Percentiles rank a stretch among this genome's conserved stretches.
Conservation (phyloP, 495 filamentous ascomycete genomes). For the Penicillium samsonianum region DNA sequence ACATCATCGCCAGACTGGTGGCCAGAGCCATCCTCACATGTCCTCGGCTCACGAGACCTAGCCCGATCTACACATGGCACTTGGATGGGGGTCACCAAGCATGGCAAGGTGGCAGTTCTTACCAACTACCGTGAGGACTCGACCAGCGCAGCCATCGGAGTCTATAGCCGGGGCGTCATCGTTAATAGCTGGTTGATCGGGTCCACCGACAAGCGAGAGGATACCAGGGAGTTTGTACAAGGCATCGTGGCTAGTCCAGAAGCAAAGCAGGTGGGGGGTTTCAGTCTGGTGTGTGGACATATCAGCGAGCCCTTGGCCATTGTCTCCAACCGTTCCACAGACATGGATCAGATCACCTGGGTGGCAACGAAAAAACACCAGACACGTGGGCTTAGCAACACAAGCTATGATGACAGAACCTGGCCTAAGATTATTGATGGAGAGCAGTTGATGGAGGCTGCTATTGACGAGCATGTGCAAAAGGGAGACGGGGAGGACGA, state of each 20-base stretch:
- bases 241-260: constrained; percentile 55
- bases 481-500: constrained; percentile 48
- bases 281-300: constrained; percentile 86
- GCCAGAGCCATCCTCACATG: constrained; percentile 58
- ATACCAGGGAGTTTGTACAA: constrained; percentile 66
- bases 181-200: constrained; percentile 81
- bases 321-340: constrained; percentile 80
- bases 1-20: constrained; percentile 85
- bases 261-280: constrained; percentile 75
- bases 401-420: constrained; percentile 65
- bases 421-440: constrained; percentile 84
- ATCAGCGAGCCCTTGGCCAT: constrained; percentile 78
- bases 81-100: constrained; percentile 87
- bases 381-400: constrained; percentile 84
- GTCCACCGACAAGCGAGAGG: constrained; percentile 27
- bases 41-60: constrained; percentile 70
- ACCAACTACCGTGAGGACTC: constrained; percentile 86
- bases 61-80: constrained; percentile 72
- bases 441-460: constrained; percentile 48
- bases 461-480: constrained; percentile 49
- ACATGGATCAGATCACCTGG: constrained; percentile 60
- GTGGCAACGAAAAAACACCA: constrained; percentile 63
- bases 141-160: constrained; percentile 53
- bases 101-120: constrained; percentile 83
- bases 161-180: constrained; percentile 76